Base-by-base conservation (phyloP, 2,329 filamentous ascomycete genomes). In the Talaromyces sp. region DNA sequence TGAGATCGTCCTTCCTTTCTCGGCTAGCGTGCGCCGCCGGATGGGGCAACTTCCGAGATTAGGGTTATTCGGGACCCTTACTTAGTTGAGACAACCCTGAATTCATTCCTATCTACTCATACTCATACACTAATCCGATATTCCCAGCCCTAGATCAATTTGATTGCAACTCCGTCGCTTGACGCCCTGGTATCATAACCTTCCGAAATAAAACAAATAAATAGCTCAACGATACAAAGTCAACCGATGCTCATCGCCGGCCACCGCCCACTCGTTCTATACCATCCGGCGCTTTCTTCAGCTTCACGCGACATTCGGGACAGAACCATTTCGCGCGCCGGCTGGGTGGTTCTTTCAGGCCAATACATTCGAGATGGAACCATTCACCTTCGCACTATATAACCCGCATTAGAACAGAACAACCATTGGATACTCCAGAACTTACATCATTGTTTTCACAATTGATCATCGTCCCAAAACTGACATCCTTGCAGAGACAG, bases 241-340 rank as follows among this genome's bases (percentile, higher is more conserved):
- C 10, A 50, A 41, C 21, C 22, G 28, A 37, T 17, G 17, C 15
- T 35, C 13, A 59, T 40, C 73, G 71, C 48, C 74, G 71, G 45
- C 67, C 65, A 31, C 66, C 65, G 25, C 66, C 67, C 22, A 64
- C 69, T 54, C 68, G 72, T 33, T 75, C 70, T 36, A 76, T 75
- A 2, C 74, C 74, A 60, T 76, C 72, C 8, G 64, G 65, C 13
- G 73, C 73, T 61, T 75, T 78, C 57, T 73, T 71, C 40, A 76
- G 69, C 65, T 77, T 81, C 65, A 80, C 77, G 45, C 80, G 72
- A 65, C 84, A 87, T 40, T 84, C 81, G 0, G 83, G 83, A 70
- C 84, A 87, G 65, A 84, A 87, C 84, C 84, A 87, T 69, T 85
- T 86, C 10, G 80, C 78, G 11, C 83, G 79, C 22, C 83, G 77